Conservation (phyloP, 1,139 yeast species). For the Diutina sp. region DNA sequence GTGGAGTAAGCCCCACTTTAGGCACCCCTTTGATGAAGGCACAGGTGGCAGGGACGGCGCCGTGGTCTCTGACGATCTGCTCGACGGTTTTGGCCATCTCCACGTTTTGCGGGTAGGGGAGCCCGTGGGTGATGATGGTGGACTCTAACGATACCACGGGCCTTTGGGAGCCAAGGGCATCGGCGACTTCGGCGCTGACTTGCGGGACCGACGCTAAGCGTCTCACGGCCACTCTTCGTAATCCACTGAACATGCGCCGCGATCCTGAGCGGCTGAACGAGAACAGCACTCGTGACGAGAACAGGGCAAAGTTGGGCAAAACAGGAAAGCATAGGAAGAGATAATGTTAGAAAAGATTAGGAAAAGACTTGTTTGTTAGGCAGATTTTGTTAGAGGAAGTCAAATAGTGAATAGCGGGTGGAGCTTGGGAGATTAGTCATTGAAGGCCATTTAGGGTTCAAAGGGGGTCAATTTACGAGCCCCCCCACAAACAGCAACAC, state of each 20-base stretch:
- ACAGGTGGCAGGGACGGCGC: conserved; percentile 79
- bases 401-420: too few relatives aligned
- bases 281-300: too few relatives aligned
- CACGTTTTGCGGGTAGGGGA: conserved; percentile 69
- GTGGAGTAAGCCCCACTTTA: conserved; percentile 43
- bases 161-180: conserved; percentile 37
- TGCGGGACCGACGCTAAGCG: not conserved
- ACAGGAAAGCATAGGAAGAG: too few relatives aligned
- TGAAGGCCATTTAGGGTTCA: too few relatives aligned
- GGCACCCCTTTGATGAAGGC: conserved; percentile 69
- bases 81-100: conserved; percentile 67
- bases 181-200: conserved; percentile 36
- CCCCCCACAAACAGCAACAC: too few relatives aligned
- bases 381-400: too few relatives aligned
- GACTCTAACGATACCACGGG: conserved; percentile 79
- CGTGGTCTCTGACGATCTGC: conserved; percentile 39
- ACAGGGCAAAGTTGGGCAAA: too few relatives aligned
- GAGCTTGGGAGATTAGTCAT: too few relatives aligned
- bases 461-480: not conserved
- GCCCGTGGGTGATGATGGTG: conserved; percentile 83
- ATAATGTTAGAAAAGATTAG: too few relatives aligned
- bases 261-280: not conserved
- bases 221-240: not conserved
- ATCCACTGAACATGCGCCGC: not conserved
- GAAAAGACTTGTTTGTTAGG: too few relatives aligned